A percentile compares a stretch with the other conserved stretches of the same genome.
These are phyloP conservation scores for Pseudofabraea citricarpa DNA, from an alignment of 2,329 filamentous ascomycete species.

Conservation along the genomic window DNA sequence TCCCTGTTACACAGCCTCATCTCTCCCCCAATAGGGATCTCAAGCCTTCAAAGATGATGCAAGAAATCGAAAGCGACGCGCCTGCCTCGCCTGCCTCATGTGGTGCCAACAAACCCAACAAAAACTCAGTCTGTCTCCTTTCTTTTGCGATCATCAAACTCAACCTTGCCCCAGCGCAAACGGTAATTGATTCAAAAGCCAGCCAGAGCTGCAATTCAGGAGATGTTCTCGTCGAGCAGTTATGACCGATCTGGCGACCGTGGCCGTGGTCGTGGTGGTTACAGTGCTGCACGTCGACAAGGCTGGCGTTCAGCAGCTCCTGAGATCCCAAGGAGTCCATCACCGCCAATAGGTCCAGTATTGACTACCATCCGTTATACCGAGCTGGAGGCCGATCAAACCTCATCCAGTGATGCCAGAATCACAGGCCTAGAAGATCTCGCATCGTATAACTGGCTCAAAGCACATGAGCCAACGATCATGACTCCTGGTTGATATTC, in stretches of 20 bases:
- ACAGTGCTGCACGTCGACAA: constrained; percentile 4
- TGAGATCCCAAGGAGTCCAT: constrained; percentile 5
- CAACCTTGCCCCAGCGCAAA: constrained; percentile 1
- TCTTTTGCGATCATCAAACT: constrained; percentile 2
- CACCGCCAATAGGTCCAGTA: constrained; percentile 3
- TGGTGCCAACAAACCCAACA: constrained; percentile 2
- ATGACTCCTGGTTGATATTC: constrained; percentile 34
- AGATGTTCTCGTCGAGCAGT: constrained; percentile 5
- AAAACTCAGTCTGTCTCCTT: not conserved
- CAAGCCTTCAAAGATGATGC: constrained; percentile 4
- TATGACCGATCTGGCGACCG: constrained; percentile 5
- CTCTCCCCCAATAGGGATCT: constrained; percentile 4
- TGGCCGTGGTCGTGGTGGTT: constrained; percentile 3
- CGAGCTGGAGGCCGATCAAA: constrained; percentile 1
- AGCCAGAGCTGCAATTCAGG: not conserved
- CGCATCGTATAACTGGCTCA: constrained; percentile 46
- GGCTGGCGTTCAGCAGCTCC: not conserved
- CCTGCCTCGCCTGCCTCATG: too few species aligned
- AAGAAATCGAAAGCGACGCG: constrained; percentile 2
- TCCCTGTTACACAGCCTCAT: too few species aligned
- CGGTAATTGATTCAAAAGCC: not conserved
- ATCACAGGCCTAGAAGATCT: constrained; percentile 36
- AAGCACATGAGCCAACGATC: constrained; percentile 29
- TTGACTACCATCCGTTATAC: constrained; percentile 1
- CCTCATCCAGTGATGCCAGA: constrained; percentile 4